Evolutionary conservation across 1,139 yeast genomes (phyloP).

Genomic region (Suhomyces anneliseae): DNA sequence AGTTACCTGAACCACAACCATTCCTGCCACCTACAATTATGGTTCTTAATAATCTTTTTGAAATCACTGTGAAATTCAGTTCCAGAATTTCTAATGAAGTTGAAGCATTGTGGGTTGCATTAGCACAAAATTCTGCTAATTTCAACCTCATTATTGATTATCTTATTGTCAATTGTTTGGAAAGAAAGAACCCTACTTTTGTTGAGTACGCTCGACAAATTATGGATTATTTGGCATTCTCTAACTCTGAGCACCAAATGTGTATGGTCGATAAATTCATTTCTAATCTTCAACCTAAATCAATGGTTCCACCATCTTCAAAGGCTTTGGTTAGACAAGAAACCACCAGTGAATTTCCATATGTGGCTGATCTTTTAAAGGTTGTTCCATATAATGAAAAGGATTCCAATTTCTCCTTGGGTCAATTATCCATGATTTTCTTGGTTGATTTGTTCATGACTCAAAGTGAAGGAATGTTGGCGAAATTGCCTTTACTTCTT

Average conservation of each 20-base stretch:
- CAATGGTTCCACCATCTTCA: constrained; percentile 76
- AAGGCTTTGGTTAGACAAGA: constrained; percentile 6
- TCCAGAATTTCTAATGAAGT: constrained; percentile 78
- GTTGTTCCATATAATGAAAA: constrained; percentile 60
- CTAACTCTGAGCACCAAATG: constrained; percentile 54
- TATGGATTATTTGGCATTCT: constrained; percentile 65
- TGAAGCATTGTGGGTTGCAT: constrained; percentile 92
- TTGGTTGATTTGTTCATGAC: constrained; percentile 75
- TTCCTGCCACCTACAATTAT: constrained; percentile 53
- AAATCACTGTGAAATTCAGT: constrained; percentile 77
- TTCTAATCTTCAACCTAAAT: constrained; percentile 71
- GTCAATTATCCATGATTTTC: constrained; percentile 83
- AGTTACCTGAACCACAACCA: constrained; percentile 17
- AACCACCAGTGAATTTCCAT: constrained; percentile 41
- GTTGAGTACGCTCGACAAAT: constrained; percentile 82
- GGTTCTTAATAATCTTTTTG: constrained; percentile 82
- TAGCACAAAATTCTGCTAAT: constrained; percentile 70
- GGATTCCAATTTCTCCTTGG: constrained; percentile 79
- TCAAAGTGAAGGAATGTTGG: constrained; percentile 55
- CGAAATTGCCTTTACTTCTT: constrained; percentile 70
- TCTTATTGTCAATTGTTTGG: constrained; percentile 66
- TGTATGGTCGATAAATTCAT: constrained; percentile 65
- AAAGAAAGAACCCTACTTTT: constrained; percentile 68
- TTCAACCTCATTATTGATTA: constrained; percentile 73
- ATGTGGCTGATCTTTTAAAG: constrained; percentile 69